Evolutionary conservation across 441 rosid species (phyloP), one percentile per base, ranked within the genome.

Genomic region (Adansonia grandidieri): DNA sequence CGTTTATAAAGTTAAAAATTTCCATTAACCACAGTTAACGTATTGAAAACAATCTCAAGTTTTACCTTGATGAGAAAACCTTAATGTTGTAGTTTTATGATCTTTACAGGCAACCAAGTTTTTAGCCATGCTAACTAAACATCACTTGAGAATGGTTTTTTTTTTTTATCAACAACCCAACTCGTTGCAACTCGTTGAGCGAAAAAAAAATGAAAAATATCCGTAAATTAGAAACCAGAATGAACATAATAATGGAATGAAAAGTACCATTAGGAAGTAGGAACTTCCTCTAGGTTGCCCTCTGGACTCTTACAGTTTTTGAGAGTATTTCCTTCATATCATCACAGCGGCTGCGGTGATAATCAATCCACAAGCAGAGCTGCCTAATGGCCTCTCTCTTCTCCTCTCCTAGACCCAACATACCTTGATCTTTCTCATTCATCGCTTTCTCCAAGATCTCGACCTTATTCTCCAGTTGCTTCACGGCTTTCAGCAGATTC

Each of bases 331-430:
- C 92, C 84, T 85, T 86, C 37, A 93, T 89, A 81, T 88, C 75
- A 71, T 94, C 89, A 20, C 84, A 87, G 11, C 90, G 87, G 24
- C 81, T 78, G 11, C 92, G 89, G 73, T 96, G 96, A 80, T 90
- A 92, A 22, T 96, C 99, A 37, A 86, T 91, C 93, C 90, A 90
- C 67, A 91, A 1, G 80, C 99, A 96, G 10, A 96, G 92, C 86
- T 96, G 99, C 84, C 98, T 86, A 63, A 96, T 94, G 17, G 94
- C 97, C 77, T 96, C 99, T 82, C 91, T 89, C 87, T 96, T 96
- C 89, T 88, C 94, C 75, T 94, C 99, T n/a, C 94, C 98, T 2
- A 96, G 80, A 45, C 83, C 88, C 76, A 73, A 2, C 28, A 90
- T 77, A 0, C 81, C 86, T 32, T 82, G 87, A 13, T 90, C 97